Percentiles rank a stretch among this genome's conserved stretches.
These are phyloP conservation scores for Collybia sp. DNA, from an alignment of 768 basidiomycete genomes.

Conservation along the genomic window DNA sequence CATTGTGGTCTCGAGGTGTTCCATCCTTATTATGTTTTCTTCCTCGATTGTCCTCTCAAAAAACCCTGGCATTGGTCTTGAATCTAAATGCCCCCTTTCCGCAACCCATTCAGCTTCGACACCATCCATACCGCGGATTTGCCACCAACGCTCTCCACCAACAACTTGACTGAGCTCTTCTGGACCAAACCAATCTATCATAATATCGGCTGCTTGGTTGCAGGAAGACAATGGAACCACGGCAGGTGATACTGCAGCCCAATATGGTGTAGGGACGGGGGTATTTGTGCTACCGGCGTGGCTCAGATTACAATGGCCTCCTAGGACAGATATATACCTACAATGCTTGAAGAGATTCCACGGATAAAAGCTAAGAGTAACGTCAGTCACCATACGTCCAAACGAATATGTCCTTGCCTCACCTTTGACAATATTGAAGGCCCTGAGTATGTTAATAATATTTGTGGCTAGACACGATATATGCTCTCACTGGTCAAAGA, in stretches of 20 bases:
- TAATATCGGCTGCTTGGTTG: slow-evolving; percentile 57
- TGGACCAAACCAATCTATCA: slow-evolving; percentile 69
- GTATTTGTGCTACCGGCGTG: slow-evolving; percentile 50
- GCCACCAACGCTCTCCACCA: slow-evolving; percentile 83
- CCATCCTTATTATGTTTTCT: slow-evolving; percentile 41
- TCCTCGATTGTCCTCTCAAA: slow-evolving; percentile 27
- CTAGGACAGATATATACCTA: slow-evolving; percentile 18
- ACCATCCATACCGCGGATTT: slow-evolving; percentile 67
- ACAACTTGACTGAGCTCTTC: slow-evolving; percentile 63
- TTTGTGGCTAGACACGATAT: not conserved
- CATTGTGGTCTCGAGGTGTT: slow-evolving; percentile 52
- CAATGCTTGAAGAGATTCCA: slow-evolving; percentile 72
- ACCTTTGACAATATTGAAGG: slow-evolving; percentile 66
- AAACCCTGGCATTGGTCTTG: not conserved
- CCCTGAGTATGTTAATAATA: slow-evolving; percentile 27
- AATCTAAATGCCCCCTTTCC: slow-evolving; percentile 38
- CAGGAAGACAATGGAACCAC: slow-evolving; percentile 53
- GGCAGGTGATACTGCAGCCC: slow-evolving; percentile 57
- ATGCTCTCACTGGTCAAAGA: slow-evolving; percentile 62
- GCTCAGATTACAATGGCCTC: not conserved
- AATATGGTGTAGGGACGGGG: slow-evolving; percentile 62
- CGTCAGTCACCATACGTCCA: not conserved
- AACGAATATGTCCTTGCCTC: not conserved
- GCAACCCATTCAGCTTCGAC: slow-evolving; percentile 64
- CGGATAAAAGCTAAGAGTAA: slow-evolving; percentile 47